Conservation (phyloP, 2,329 filamentous ascomycete species). For the Byssothecium circinans region DNA sequence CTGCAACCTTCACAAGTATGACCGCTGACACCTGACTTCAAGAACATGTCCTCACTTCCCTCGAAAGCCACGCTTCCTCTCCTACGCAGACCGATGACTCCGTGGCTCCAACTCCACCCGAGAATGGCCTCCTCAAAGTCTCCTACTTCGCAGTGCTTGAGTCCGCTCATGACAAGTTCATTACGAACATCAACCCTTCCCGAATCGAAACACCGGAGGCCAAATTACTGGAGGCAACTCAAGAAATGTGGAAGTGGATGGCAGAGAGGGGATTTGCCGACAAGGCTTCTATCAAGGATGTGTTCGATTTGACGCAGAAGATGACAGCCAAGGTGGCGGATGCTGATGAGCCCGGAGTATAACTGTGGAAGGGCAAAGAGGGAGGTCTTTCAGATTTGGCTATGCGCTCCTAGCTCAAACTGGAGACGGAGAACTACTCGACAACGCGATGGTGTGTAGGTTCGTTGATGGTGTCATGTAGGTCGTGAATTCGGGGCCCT, state of each 20-base stretch:
- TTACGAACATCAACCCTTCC: neutral
- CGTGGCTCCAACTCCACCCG: neutral
- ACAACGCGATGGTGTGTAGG: too few relatives aligned
- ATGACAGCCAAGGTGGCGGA: neutral
- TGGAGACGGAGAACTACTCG: too few relatives aligned
- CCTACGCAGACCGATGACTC: neutral
- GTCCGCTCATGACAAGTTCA: neutral
- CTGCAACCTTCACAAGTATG: too few relatives aligned
- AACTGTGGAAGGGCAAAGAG: neutral
- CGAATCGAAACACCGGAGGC: neutral
- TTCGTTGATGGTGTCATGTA: too few relatives aligned
- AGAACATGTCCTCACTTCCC: neutral
- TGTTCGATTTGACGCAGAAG: neutral
- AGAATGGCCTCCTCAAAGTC: neutral
- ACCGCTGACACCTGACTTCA: too few relatives aligned
- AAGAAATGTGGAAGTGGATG: neutral
- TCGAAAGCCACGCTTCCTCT: neutral
- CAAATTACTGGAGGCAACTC: neutral
- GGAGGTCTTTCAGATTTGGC: too few relatives aligned
- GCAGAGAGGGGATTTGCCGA: neutral
- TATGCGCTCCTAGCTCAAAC: too few relatives aligned
- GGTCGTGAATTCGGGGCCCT: too few relatives aligned
- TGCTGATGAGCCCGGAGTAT: neutral
- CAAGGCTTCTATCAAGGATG: neutral
- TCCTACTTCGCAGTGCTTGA: neutral